Evolutionary conservation across 768 basidiomycete genomes (phyloP), one percentile per base, ranked within the genome.

Genomic region (Phanerodontia chrysosporium): DNA sequence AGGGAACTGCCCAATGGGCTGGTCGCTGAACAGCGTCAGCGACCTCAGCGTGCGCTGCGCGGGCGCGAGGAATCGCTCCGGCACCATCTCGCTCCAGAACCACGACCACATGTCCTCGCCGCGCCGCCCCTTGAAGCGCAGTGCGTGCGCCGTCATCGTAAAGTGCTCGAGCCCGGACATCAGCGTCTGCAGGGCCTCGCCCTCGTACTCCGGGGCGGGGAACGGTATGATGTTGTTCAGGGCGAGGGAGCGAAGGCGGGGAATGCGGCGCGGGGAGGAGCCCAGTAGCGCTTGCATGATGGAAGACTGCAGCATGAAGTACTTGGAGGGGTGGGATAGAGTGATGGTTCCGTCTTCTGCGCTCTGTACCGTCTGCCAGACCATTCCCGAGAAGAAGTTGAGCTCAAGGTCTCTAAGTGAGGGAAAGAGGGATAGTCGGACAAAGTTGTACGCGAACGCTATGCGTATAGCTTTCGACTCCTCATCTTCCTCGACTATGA

Each of bases 1-100:
- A 6, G 64, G 61, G n/a, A 49, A 49, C 24, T 46, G 45, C n/a
- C 62, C 59, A 24, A 63, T 59, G 3, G 62, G 64, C 55, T 65
- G 62, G 58, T 65, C 62, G 55, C 62, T 65, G 36, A 51, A 57
- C 5, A 65, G 57, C 22, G 62, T 46, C 45, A 65, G 64, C 28
- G 61, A 57, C 24, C 58, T 63, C 27, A 65, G 62, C 36, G 28
- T 48, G 13, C 10, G 30, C 42, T 63, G 64, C 10, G 64, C 35
- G 2, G 64, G 62, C 13, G 35, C 46, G 25, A 65, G 64, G 51
- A 65, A 57, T 16, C 49, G 57, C 29, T 51, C 55, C 9, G 64
- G 60, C 32, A 65, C 32, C 53, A 57, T 58, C 58, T 57, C 57
- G 35, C 44, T 54, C 62, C 64, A 65, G 58, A 63, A 55, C 55